Base-by-base conservation (phyloP, 768 basidiomycete genomes). In the Hygrophorus pudorinus region DNA sequence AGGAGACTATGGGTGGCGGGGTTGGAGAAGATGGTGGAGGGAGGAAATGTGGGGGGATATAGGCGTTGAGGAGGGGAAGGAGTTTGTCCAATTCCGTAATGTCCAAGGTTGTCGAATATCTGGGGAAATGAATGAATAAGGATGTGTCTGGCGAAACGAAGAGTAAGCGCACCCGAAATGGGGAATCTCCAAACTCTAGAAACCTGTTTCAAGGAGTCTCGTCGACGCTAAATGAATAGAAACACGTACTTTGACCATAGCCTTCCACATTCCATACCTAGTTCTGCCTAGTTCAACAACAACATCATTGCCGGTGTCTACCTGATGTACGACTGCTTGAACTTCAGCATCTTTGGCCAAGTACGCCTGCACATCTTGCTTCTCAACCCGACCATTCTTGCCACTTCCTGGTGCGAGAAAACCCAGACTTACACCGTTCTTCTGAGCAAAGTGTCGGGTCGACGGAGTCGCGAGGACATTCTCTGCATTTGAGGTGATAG, bases 241-340 rank as follows among this genome's bases (percentile, higher is more conserved):
- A 42, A 34, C 14, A 49, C 64, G 20, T 39, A 81, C 86, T 75
- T 85, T 86, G 8, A 70, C 75, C 89, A 92, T 92, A 2, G 86
- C 83, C 52, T 85, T 86, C 81, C 79, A 92, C 89, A 92, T 93
- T 8, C 78, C 79, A 55, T 79, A 76, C 43, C 89, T 68, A 11
- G 85, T 88, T 50, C 86, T 67, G 4, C 79, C 80, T 18, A 92
- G 69, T 42, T 86, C 85, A 2, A 89, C 74, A 2, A 81, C 64
- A 8, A 72, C 62, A 46, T 86, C 83, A 32, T 70, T 51, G 13
- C 48, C 54, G 34, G 13, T 16, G 17, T 45, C 40, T 11, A 38
- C 12, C 10, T 27, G 31, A 16, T 47, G 4, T 9, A 42, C 24
- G 13, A 42, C 34, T 9, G 58, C 45, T 18, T 56, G 41, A 1